Evolutionary conservation across 2,329 filamentous ascomycete genomes (phyloP).

Genomic region (Scorias spongiosa): DNA sequence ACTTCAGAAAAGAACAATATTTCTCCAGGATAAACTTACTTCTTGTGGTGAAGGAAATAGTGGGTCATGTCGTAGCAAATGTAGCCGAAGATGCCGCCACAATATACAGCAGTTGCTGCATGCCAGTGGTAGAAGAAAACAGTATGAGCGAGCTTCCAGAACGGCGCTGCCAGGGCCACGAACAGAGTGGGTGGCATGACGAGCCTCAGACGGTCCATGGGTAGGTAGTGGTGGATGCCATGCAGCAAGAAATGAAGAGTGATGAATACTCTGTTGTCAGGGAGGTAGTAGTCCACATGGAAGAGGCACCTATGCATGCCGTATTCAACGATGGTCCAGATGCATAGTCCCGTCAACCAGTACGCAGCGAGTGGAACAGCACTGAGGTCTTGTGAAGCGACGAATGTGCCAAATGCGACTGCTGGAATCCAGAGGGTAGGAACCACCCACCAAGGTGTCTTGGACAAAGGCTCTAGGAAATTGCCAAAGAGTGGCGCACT

Average conservation of each 20-base stretch:
- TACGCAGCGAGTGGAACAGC: constrained; percentile 37
- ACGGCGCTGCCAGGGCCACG: constrained; percentile 64
- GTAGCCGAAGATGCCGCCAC: constrained; percentile 88
- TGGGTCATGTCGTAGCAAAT: constrained; percentile 94
- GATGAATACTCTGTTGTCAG: constrained; percentile 76
- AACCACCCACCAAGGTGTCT: constrained; percentile 88
- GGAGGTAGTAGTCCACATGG: constrained; percentile 84
- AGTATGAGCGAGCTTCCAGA: constrained; percentile 78
- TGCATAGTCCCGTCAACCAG: constrained; percentile 53
- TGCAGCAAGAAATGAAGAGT: constrained; percentile 88
- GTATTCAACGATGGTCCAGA: constrained; percentile 91
- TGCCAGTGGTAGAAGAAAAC: constrained; percentile 79
- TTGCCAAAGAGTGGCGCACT: constrained; percentile 94
- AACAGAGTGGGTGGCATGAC: constrained; percentile 95
- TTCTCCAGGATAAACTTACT: constrained; percentile 34
- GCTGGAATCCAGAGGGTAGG: constrained; percentile 74
- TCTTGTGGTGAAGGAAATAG: constrained; percentile 95
- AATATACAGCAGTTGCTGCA: constrained; percentile 62
- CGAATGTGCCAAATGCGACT: constrained; percentile 54
- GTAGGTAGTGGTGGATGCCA: constrained; percentile 93
- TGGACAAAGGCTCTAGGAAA: constrained; percentile 91
- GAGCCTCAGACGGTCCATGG: constrained; percentile 95
- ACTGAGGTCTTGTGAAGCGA: constrained; percentile 47
- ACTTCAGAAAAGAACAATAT: neutral
- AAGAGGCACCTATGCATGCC: constrained; percentile 78